Percentiles rank a stretch among this genome's conserved stretches.
phyloP scores from a whole-genome alignment of 2,329 filamentous ascomycete species.

The Graphilbum fragrans region DNA sequence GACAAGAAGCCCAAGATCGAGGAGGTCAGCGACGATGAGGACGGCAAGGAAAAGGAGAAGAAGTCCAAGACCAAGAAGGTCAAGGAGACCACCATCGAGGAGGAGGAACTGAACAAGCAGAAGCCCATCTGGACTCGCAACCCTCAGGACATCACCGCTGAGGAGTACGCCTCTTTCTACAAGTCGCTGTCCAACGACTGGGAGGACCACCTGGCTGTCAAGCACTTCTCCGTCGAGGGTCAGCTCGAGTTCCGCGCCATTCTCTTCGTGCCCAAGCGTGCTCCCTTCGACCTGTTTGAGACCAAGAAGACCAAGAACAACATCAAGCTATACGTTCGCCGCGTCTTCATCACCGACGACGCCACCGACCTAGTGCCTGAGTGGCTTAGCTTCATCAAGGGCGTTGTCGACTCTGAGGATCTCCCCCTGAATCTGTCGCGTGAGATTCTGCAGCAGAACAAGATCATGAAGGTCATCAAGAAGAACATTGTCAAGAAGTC shows the following conservation, averaged over 20 bases:
- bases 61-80: conserved; percentile 98
- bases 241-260: conserved; percentile 99
- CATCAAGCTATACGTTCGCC: conserved; percentile 99
- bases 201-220: conserved; percentile 98
- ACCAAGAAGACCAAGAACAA: conserved; percentile 99
- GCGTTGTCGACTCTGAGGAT: conserved; percentile 99
- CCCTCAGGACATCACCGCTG: conserved; percentile 83
- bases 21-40: conserved; percentile 79
- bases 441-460: conserved; percentile 99
- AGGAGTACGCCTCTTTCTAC: conserved; percentile 99
- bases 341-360: conserved; percentile 99
- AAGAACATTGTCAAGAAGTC: conserved; percentile 99
- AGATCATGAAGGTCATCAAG: conserved; percentile 99
- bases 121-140: conserved; percentile 99
- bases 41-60: conserved; percentile 76
- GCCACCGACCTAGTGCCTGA: conserved; percentile 98
- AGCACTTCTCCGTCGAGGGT: conserved; percentile 99
- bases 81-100: conserved; percentile 97
- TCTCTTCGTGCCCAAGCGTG: conserved; percentile 98
- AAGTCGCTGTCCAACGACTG: conserved; percentile 99
- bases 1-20: conserved; percentile 96
- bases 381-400: conserved; percentile 99
- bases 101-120: conserved; percentile 99
- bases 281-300: conserved; percentile 99
- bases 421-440: conserved; percentile 98